phyloP scores from a whole-genome alignment of 371 early-diverging fungal genomes.

The Syncephalastrum monosporum region DNA sequence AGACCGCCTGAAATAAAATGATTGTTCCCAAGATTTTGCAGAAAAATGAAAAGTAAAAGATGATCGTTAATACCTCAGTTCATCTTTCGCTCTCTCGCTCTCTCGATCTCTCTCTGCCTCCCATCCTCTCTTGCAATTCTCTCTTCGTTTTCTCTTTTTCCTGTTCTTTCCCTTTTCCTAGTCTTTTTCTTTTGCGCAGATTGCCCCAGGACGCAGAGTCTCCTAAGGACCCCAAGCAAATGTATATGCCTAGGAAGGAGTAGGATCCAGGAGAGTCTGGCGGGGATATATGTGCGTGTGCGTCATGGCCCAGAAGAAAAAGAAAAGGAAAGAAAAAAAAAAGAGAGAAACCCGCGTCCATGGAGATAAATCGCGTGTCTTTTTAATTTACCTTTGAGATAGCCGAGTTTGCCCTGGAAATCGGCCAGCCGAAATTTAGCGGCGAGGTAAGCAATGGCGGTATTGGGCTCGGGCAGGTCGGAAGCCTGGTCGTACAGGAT shows the following conservation, averaged over 20 bases:
- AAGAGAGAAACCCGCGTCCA: no score
- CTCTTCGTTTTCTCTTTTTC: constrained; percentile 3
- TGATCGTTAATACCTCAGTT: not conserved
- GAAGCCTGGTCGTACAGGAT: constrained; percentile 59
- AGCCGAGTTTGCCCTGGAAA: constrained; percentile 44
- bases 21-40: not conserved
- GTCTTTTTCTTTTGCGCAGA: not conserved
- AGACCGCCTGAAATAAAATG: constrained; percentile 8
- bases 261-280: no score
- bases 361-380: no score
- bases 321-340: not conserved
- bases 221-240: no score
- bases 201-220: not conserved
- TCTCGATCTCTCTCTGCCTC: no score
- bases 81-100: not conserved
- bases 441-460: constrained; percentile 44
- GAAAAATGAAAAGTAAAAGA: not conserved
- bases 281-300: no score
- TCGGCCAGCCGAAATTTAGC: constrained; percentile 32
- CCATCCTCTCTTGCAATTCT: not conserved
- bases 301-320: not conserved
- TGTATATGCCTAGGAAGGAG: no score
- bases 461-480: constrained; percentile 34
- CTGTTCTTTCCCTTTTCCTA: constrained; percentile 1
- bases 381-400: constrained; percentile 44